Conservation (phyloP, 768 basidiomycete species). For the Leccinum boreale region DNA sequence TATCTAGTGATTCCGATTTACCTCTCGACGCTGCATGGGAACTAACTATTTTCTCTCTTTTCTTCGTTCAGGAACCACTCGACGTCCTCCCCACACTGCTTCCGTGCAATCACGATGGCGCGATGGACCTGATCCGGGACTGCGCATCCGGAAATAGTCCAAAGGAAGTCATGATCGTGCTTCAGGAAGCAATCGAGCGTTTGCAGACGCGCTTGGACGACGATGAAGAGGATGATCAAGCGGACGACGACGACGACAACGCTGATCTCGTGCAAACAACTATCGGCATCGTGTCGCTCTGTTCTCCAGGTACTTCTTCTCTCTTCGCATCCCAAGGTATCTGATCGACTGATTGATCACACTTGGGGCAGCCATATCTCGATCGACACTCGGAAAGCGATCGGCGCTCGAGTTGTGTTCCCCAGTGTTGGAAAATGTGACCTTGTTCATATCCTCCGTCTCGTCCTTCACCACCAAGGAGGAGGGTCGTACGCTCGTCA, state of each 20-base stretch:
- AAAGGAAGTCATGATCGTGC: conserved; percentile 41
- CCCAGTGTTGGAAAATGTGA: conserved; percentile 16
- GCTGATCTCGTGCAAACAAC: conserved; percentile 7
- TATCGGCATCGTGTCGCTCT: conserved; percentile 19
- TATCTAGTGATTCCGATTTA: conserved; percentile 15
- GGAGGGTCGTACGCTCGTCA: conserved; percentile 20
- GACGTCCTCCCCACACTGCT: conserved; percentile 36
- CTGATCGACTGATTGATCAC: neutral
- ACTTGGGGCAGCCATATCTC: conserved; percentile 21
- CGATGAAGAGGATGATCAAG: conserved; percentile 3
- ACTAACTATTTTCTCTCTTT: neutral
- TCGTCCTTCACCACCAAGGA: conserved; percentile 10
- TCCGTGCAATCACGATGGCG: conserved; percentile 27
- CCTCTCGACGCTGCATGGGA: neutral
- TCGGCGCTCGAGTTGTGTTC: conserved; percentile 20
- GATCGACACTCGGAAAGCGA: conserved; percentile 22
- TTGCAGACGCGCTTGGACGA: conserved; percentile 18
- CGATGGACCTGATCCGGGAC: conserved; percentile 31
- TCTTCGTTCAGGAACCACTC: conserved; percentile 37
- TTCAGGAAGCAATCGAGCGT: conserved; percentile 38
- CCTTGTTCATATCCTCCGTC: conserved; percentile 13
- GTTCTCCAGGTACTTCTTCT: conserved; percentile 18
- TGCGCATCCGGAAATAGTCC: conserved; percentile 33
- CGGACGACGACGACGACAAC: conserved; percentile 1
- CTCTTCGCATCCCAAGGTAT: neutral